Base-by-base conservation (phyloP, 257 asterid genomes). In the Rehmannia glutinosa region DNA sequence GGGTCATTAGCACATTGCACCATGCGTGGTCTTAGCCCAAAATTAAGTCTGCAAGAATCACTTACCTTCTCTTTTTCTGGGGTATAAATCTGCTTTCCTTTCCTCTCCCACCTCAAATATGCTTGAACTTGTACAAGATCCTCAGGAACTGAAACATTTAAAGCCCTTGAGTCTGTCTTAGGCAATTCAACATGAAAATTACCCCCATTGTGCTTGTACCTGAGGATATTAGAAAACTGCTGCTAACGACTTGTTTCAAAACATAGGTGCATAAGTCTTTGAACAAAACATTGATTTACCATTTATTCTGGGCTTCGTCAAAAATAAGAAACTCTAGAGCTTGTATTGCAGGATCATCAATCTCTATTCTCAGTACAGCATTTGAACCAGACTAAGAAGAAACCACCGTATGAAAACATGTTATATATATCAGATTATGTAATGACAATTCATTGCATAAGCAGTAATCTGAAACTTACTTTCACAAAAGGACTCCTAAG, bases 101-200 rank as follows among this genome's bases (percentile, higher is more conserved):
- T 85, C 73, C 91, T 86, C 85, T 91, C 99, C 99, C 99, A 91
- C 84, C 97, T 84, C 80, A 94, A 68, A 69, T 94, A 94, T 56
- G 99, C 87, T 73, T 91, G 99, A 75, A 88, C 47, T 85, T 88
- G 95, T 39, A 94, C 99, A 82, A 94, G 98, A 77, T 94, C 99
- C 81, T 91, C 99, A 19, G 99, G 97, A 57, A 88, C 86, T 1
- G 96, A 88, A 77, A 75, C 76, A 66, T 80, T 68, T 67, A 81
- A 51, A 62, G 73, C 67, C 47, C 62, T 68, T 63, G 72, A 64
- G 42, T 79, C 84, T 74, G 78, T 21, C 71, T 66, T 64, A 8
- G 97, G 87, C 59, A 94, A 70, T 35, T 79, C 69, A 74, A 94
- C 78, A 56, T 49, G 69, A 78, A 94, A 88, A 72, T 94, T 94